Evolutionary conservation across 1,284 basidiomycete species (phyloP).

Genomic region (Marasmius sp.): DNA sequence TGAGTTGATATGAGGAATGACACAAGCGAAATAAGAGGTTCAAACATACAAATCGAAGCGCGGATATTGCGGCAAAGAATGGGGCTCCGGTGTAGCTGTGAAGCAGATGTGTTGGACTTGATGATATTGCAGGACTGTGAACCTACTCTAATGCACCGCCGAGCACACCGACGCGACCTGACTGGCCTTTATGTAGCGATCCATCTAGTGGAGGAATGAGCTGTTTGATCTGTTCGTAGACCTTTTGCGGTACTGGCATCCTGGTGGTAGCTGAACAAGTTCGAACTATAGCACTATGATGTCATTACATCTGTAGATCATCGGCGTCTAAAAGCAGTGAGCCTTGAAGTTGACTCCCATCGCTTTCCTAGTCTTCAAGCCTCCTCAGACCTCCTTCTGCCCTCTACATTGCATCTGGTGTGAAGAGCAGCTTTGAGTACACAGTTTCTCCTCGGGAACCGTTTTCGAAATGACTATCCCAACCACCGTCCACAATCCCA

Average conservation of each 20-base stretch:
- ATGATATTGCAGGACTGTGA: not conserved
- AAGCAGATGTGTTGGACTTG: not conserved
- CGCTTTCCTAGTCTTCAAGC: too few species aligned
- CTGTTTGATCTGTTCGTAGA: constrained; percentile 70
- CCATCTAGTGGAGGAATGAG: constrained; percentile 85
- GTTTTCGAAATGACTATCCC: too few species aligned
- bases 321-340: too few species aligned
- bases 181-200: constrained; percentile 93
- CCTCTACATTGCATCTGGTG: too few species aligned
- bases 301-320: not conserved
- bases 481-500: too few species aligned
- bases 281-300: not conserved
- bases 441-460: too few species aligned
- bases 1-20: not conserved
- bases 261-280: not conserved
- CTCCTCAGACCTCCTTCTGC: too few species aligned
- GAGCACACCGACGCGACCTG: constrained; percentile 91
- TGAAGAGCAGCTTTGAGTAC: too few species aligned
- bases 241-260: constrained; percentile 60
- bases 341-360: too few species aligned
- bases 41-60: constrained; percentile 71
- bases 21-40: not conserved
- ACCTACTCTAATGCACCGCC: constrained; percentile 89
- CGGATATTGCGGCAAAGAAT: constrained; percentile 89
- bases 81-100: constrained; percentile 91